Evolutionary conservation across 2,329 filamentous ascomycete genomes (phyloP), one percentile per base, ranked within the genome.

Genomic region (Periconia sp.): DNA sequence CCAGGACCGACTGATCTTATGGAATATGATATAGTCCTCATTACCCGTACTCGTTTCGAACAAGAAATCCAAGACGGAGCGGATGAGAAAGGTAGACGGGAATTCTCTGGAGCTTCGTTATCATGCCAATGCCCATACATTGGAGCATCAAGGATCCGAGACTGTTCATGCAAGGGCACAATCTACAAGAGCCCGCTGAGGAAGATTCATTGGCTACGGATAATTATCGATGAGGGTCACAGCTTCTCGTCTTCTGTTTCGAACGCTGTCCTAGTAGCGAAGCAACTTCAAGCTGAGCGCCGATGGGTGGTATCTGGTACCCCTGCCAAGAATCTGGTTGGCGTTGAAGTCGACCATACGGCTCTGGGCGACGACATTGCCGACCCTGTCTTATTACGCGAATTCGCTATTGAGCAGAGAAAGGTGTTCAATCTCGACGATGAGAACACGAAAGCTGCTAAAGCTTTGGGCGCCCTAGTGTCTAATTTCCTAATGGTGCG

Each of bases 161-260:
- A 76, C 43, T 81, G 76, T 50, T 69, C 66, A n/a, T 77, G 74
- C 43, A 59, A 75, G 4, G 62, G 57, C 6, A 53, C 63, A 2
- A 25, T 72, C 44, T 80, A 83, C 22, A 65, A 78, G 8, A 88
- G 84, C 1, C 81, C 87, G 0, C 69, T 96, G 13, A 83, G 83
- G 26, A 70, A 81, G 6, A 69, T 96, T 3, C 90, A 89, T 56
- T 96, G 92, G 79, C 86, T 96, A 57, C 81, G 92, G 1, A 85
- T 95, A 33, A 92, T 97, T 32, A 87, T 95, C 13, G 92, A 97
- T 52, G 92, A 96, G 75, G 92, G 92, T 0, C 91, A 96, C 65
- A 87, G 82, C 46, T 85, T 96, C 45, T 89, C 89, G 0, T 86
- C 88, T 25, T 81, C 81, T 1, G 79, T 71, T 2, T 89, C 83